Evolutionary conservation across 2,329 filamentous ascomycete genomes (phyloP), one percentile per base, ranked within the genome.

Genomic region (Tothia fuscella): DNA sequence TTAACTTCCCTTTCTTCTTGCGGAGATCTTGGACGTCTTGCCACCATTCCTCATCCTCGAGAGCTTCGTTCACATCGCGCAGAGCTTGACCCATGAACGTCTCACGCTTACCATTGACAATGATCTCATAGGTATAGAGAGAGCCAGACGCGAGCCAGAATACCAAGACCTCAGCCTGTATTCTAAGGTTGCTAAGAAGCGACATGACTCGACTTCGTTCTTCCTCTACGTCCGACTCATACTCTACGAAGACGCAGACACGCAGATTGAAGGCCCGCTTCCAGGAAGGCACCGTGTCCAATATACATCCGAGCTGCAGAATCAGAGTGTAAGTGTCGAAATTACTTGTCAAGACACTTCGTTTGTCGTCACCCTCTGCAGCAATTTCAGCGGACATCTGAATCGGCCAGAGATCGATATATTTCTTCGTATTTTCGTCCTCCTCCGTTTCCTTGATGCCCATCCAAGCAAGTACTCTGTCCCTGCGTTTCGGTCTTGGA

Each of bases 311-410:
- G 7, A 93, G 69, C 51, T 93, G 85, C 3, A 93, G 66, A 45
- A 93, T 91, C n/a, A 93, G 66, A 0, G 85, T 76, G 71, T 87
- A 93, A 0, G 86, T 93, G 57, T 93, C 86, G 56, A 93, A 93
- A 50, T 93, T 93, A 0, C 83, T 91, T 0, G 86, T 93, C 42
- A 89, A 59, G 5, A 91, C 69, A 51, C 76, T 77, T 47, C 71
- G 64, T 46, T 70, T 72, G 9, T 49, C 50, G 3, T 51, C 49
- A 26, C 56, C 54, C n/a, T 80, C 77, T 1, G 80, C 68, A 1
- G 76, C 74, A 25, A 91, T 74, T 51, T 89, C 83, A 1, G 85
- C 85, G 5, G 85, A 89, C 84, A 93, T 93, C 50, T 93, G 87
- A 41, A 93, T 91, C 0, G 86, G 86, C 86, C 86, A 93, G 4